Evolutionary conservation across 768 basidiomycete genomes (phyloP).

Genomic region (Kwoniella sp.): DNA sequence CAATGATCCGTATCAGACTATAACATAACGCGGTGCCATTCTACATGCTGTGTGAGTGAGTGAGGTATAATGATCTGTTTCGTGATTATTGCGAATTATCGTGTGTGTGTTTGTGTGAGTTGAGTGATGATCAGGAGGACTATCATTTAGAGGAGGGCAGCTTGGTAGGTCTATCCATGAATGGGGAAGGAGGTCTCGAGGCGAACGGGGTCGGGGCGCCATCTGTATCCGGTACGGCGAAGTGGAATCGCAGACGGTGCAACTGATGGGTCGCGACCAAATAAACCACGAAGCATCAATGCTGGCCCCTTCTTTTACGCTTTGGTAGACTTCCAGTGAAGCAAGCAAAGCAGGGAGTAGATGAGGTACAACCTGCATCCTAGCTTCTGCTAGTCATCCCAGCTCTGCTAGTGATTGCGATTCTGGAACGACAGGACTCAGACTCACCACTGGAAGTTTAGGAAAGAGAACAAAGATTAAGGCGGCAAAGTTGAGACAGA

Average conservation of each 20-base stretch:
- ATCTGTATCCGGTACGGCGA: conserved; percentile 24
- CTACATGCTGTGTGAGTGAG: too few relatives aligned
- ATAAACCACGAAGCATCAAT: neutral
- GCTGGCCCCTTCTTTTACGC: neutral
- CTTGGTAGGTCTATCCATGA: conserved; percentile 10
- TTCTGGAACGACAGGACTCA: too few relatives aligned
- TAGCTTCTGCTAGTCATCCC: too few relatives aligned
- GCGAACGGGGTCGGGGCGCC: conserved; percentile 18
- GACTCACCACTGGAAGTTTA: conserved; percentile 85
- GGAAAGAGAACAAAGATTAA: conserved; percentile 79
- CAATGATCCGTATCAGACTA: too few relatives aligned
- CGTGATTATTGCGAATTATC: neutral
- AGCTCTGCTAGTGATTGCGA: too few relatives aligned
- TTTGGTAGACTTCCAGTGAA: neutral
- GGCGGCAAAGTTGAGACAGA: conserved; percentile 83
- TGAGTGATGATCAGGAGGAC: neutral
- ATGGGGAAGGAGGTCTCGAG: conserved; percentile 22
- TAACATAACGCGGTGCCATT: too few relatives aligned
- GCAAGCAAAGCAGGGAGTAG: neutral
- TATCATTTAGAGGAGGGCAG: conserved; percentile 1
- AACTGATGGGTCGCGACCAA: conserved; percentile 8
- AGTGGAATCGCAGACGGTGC: conserved; percentile 25
- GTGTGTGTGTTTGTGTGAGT: neutral
- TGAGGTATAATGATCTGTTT: too few relatives aligned
- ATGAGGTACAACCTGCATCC: too few relatives aligned